Evolutionary conservation across 331 rosid genomes (phyloP).

Genomic region (Phaseolus coccineus): DNA sequence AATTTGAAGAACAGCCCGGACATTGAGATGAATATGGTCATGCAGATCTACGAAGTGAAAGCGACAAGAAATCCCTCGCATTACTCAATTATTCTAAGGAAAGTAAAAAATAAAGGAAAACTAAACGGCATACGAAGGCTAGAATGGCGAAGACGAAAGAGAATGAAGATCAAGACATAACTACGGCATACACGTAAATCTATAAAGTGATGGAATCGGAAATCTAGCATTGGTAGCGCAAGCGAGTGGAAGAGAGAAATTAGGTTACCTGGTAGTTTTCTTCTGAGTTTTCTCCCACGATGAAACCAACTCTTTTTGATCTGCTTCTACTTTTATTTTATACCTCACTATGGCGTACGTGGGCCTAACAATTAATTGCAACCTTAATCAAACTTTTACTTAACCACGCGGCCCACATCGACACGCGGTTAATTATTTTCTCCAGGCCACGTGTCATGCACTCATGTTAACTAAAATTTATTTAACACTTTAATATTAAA

Average conservation of each 20-base stretch:
- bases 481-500: no score
- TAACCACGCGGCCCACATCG: conserved; percentile 9
- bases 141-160: not conserved
- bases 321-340: not conserved
- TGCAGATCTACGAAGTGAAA: conserved; percentile 28
- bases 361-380: conserved; percentile 17
- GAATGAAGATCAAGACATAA: conserved; percentile 4
- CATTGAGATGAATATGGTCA: not conserved
- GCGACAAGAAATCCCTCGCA: not conserved
- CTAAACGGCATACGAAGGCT: not conserved
- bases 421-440: not conserved
- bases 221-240: not conserved
- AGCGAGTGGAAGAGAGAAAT: not conserved
- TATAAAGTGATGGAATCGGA: not conserved
- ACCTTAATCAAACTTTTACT: not conserved
- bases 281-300: conserved; percentile 29
- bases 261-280: conserved; percentile 28
- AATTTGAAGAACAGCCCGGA: not conserved
- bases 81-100: not conserved
- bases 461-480: no score
- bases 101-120: not conserved
- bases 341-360: not conserved
- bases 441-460: not conserved
- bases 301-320: not conserved
- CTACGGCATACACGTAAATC: not conserved